Evolutionary conservation across 108 stramenopile species (phyloP).

Genomic region (Discostella stelligeroides): DNA sequence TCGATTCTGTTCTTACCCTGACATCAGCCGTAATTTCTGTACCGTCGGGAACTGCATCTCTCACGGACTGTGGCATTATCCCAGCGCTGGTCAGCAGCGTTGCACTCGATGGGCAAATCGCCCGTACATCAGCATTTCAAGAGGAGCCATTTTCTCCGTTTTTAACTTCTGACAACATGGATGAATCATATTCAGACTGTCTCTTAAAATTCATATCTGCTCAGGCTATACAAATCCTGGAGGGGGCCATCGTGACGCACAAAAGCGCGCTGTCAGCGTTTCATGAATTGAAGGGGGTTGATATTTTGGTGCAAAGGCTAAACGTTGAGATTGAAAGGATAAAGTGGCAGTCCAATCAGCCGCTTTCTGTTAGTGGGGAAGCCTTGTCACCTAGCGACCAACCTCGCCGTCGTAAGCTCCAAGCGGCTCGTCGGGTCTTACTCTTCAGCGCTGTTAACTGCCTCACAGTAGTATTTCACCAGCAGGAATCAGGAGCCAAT

Average conservation of each 20-base stretch:
- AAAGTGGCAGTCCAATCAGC: constrained; percentile 3
- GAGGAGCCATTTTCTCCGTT: background rate
- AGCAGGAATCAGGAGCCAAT: constrained; percentile 60
- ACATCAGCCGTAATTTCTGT: constrained; percentile 84
- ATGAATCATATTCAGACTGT: constrained; percentile 42
- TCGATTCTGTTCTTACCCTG: constrained; percentile 85
- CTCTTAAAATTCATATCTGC: constrained; percentile 72
- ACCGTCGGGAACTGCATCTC: constrained; percentile 80
- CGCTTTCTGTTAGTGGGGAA: background rate
- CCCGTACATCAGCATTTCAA: constrained; percentile 20
- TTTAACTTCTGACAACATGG: constrained; percentile 3
- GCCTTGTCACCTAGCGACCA: background rate
- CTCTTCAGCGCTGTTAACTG: constrained; percentile 83
- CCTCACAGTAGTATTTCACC: constrained; percentile 85
- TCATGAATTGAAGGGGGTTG: constrained; percentile 85
- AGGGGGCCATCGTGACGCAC: constrained; percentile 88
- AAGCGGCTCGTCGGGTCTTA: constrained; percentile 70
- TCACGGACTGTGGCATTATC: constrained; percentile 92
- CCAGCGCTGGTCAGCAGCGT: constrained; percentile 87
- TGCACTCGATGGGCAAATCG: constrained; percentile 58
- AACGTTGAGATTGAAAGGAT: constrained; percentile 57
- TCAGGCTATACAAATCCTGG: constrained; percentile 91
- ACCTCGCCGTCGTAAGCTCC: constrained; percentile 18
- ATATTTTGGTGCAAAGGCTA: constrained; percentile 69
- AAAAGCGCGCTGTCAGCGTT: constrained; percentile 83